A percentile compares a stretch with the other conserved stretches of the same genome.
Evolutionary conservation across 352 stramenopile species (phyloP).

Genomic region (Plasmopara halstedii): DNA sequence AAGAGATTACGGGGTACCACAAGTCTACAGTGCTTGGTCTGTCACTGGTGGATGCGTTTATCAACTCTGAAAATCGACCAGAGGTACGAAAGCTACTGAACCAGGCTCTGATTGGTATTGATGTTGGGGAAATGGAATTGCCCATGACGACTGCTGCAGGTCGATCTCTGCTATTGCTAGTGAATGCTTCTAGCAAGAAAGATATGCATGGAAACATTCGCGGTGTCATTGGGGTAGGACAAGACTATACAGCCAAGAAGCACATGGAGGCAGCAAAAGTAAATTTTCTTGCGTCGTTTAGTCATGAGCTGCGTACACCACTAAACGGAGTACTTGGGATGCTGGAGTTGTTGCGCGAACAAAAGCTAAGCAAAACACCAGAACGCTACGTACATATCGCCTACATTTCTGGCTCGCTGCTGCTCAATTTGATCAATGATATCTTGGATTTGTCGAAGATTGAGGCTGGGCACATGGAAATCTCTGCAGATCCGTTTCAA

Average conservation of each 20-base stretch:
- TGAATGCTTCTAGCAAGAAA: conserved; percentile 70
- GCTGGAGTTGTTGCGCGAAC: conserved; percentile 57
- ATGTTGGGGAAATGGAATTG: conserved; percentile 64
- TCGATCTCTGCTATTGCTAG: conserved; percentile 37
- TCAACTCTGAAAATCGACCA: conserved; percentile 41
- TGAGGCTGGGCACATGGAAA: conserved; percentile 83
- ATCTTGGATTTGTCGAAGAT: conserved; percentile 88
- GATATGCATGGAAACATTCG: conserved; percentile 84
- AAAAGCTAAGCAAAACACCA: conserved; percentile 48
- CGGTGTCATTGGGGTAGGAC: conserved; percentile 80
- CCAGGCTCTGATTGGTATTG: conserved; percentile 56
- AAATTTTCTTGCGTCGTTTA: conserved; percentile 64
- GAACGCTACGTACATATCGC: conserved; percentile 67
- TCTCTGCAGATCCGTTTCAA: conserved; percentile 69
- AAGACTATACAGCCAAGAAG: conserved; percentile 84
- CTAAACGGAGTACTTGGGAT: conserved; percentile 76
- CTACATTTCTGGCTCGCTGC: conserved; percentile 54
- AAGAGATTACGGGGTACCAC: conserved; percentile 63
- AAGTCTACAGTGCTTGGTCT: conserved; percentile 47
- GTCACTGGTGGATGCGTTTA: conserved; percentile 57
- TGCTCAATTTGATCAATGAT: conserved; percentile 77
- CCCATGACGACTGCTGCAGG: conserved; percentile 49
- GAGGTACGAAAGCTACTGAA: conserved; percentile 52
- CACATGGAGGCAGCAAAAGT: conserved; percentile 62
- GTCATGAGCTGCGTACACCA: conserved; percentile 60